Percentiles rank a stretch among this genome's conserved stretches.
Evolutionary conservation across 1,139 yeast genomes (phyloP).

Genomic region (Diutina ranongensis): DNA sequence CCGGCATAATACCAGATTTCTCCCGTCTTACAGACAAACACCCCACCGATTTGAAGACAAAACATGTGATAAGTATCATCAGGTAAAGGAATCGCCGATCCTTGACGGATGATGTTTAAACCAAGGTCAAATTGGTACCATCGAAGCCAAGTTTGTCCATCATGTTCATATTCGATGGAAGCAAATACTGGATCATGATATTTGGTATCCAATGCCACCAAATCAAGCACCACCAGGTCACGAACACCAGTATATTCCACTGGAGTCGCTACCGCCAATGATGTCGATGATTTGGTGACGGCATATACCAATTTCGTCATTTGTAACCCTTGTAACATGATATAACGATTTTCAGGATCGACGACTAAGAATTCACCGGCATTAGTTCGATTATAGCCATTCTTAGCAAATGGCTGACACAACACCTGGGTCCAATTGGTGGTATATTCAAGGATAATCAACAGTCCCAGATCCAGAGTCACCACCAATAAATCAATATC

Average conservation of each 20-base stretch:
- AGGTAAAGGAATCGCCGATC: slow-evolving; percentile 8
- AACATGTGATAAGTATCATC: slow-evolving; percentile 20
- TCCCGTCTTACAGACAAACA: slow-evolving; percentile 25
- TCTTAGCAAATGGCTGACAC: slow-evolving; percentile 58
- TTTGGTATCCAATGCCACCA: slow-evolving; percentile 46
- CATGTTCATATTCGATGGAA: slow-evolving; percentile 41
- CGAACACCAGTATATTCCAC: slow-evolving; percentile 13
- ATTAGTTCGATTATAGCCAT: slow-evolving; percentile 62
- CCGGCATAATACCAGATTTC: slow-evolving; percentile 17
- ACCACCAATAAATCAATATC: slow-evolving; percentile 49
- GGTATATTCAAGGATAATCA: slow-evolving; percentile 42
- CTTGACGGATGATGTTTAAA: slow-evolving; percentile 45
- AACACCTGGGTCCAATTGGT: slow-evolving; percentile 19
- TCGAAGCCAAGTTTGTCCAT: slow-evolving; percentile 32
- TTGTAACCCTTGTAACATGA: slow-evolving; percentile 63
- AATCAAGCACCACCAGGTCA: background rate
- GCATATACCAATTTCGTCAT: slow-evolving; percentile 54
- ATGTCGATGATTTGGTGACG: slow-evolving; percentile 19
- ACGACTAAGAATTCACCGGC: slow-evolving; percentile 72
- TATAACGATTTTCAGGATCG: slow-evolving; percentile 66
- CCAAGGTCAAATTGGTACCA: slow-evolving; percentile 84
- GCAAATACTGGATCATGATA: slow-evolving; percentile 55
- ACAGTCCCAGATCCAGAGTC: slow-evolving; percentile 73
- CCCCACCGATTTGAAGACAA: slow-evolving; percentile 28
- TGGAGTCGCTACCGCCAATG: slow-evolving; percentile 24